Evolutionary conservation across 148 eudicot genomes (phyloP).

Genomic region (Nepenthes gracilis): DNA sequence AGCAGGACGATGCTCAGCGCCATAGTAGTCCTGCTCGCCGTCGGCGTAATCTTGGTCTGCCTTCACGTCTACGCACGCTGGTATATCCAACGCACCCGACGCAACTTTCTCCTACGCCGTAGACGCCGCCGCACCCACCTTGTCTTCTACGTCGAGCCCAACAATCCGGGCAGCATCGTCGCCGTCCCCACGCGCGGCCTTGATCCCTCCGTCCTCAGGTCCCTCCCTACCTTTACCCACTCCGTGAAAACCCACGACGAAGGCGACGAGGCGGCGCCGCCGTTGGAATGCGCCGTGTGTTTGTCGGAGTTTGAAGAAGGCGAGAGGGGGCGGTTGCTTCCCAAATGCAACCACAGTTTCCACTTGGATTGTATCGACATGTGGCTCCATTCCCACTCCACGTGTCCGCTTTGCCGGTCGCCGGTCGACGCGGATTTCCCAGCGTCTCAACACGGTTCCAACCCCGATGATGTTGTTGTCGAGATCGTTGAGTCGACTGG

Average conservation of each 20-base stretch:
- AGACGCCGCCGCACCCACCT: conserved; percentile 39
- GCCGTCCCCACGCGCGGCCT: conserved; percentile 33
- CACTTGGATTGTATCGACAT: conserved; percentile 75
- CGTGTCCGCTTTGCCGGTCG: conserved; percentile 86
- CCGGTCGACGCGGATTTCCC: conserved; percentile 36
- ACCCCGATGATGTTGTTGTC: not conserved
- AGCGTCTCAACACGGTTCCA: not conserved
- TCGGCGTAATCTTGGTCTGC: conserved; percentile 49
- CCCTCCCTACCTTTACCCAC: conserved; percentile 45
- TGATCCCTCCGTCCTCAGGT: conserved; percentile 33
- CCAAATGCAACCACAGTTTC: conserved; percentile 64
- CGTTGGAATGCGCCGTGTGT: conserved; percentile 75
- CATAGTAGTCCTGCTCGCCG: conserved; percentile 48
- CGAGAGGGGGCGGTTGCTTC: conserved; percentile 51
- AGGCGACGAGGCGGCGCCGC: not conserved
- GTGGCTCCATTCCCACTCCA: conserved; percentile 84
- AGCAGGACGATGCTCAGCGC: conserved; percentile 83
- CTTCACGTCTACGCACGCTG: conserved; percentile 81
- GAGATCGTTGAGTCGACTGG: conserved; percentile 10
- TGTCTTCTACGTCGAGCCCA: conserved; percentile 49
- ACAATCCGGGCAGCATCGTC: conserved; percentile 5
- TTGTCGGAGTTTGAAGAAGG: conserved; percentile 67
- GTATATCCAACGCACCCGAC: conserved; percentile 53
- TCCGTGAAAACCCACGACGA: not conserved
- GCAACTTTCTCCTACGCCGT: conserved; percentile 29